Conservation (phyloP, 495 filamentous ascomycete genomes). For the Penicillium verhagenii region DNA sequence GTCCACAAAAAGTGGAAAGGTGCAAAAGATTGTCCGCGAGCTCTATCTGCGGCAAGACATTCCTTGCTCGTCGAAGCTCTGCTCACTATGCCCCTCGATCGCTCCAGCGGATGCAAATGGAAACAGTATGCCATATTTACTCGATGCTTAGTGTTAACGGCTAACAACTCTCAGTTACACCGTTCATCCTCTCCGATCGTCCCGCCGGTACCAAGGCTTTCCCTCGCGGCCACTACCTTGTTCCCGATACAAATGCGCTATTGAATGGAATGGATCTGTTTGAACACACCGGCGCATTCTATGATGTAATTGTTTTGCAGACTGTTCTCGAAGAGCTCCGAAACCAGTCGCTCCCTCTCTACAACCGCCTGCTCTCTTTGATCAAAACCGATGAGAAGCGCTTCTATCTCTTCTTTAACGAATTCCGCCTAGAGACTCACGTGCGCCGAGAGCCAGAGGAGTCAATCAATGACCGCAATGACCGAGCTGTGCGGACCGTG, state of each 20-base stretch:
- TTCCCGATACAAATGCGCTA: slow-evolving; percentile 95
- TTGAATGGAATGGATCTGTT: slow-evolving; percentile 95
- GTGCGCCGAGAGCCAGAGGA: slow-evolving; percentile 72
- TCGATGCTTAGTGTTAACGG: not conserved
- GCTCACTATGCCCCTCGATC: slow-evolving; percentile 63
- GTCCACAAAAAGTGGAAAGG: slow-evolving; percentile 91
- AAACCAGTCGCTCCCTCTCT: slow-evolving; percentile 89
- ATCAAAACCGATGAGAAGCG: slow-evolving; percentile 94
- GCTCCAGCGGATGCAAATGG: slow-evolving; percentile 78
- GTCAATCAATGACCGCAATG: slow-evolving; percentile 94
- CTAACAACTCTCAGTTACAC: slow-evolving; percentile 52
- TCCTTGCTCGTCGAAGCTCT: slow-evolving; percentile 92
- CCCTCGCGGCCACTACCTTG: slow-evolving; percentile 87
- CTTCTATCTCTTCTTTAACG: slow-evolving; percentile 99
- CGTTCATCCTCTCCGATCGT: slow-evolving; percentile 82
- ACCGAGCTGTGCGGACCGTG: slow-evolving; percentile 82
- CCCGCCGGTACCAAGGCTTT: slow-evolving; percentile 80
- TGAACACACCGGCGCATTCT: slow-evolving; percentile 86
- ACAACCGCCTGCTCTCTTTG: slow-evolving; percentile 85
- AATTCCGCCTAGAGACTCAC: slow-evolving; percentile 91
- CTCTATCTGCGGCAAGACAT: slow-evolving; percentile 95
- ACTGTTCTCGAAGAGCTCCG: slow-evolving; percentile 94
- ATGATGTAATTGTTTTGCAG: slow-evolving; percentile 92
- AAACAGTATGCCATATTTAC: slow-evolving; percentile 50
- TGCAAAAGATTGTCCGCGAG: slow-evolving; percentile 97